These are phyloP conservation scores for Maudiozyma humilis DNA, from an alignment of 1,139 yeast species.

Conservation along the genomic window DNA sequence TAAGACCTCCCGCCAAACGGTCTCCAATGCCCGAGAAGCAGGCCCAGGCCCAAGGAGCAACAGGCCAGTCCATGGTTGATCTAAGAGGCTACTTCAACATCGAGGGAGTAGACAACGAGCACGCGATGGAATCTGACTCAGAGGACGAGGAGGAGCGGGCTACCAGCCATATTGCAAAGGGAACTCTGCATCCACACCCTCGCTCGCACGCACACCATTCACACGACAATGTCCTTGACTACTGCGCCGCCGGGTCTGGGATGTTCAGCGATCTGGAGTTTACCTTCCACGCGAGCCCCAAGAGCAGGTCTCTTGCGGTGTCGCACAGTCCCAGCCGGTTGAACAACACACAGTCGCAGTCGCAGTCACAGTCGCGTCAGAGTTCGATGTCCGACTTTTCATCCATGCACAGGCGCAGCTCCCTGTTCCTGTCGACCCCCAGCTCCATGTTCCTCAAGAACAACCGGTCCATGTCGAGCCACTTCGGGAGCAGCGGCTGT, in stretches of 20 bases:
- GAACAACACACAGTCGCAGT: background rate
- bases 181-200: background rate
- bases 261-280: conserved; percentile 13
- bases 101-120: background rate
- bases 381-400: conserved; percentile 1
- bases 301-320: background rate
- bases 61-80: background rate
- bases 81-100: background rate
- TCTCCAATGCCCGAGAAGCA: background rate
- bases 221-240: background rate
- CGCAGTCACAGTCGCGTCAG: background rate
- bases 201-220: background rate
- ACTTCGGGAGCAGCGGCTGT: conserved; percentile 1
- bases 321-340: background rate
- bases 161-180: too few relatives aligned
- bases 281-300: background rate
- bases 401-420: conserved; percentile 1
- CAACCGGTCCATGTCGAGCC: conserved; percentile 5
- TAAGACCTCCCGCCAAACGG: background rate
- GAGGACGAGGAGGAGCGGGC: background rate
- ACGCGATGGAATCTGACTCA: conserved; percentile 2
- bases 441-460: conserved; percentile 1
- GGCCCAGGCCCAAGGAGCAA: background rate
- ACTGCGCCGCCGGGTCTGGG: conserved; percentile 13
- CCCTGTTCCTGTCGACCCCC: conserved; percentile 3